These are phyloP conservation scores for Ceratocystis alfenasii DNA, from an alignment of 2,329 filamentous ascomycete species.

Conservation along the genomic window DNA sequence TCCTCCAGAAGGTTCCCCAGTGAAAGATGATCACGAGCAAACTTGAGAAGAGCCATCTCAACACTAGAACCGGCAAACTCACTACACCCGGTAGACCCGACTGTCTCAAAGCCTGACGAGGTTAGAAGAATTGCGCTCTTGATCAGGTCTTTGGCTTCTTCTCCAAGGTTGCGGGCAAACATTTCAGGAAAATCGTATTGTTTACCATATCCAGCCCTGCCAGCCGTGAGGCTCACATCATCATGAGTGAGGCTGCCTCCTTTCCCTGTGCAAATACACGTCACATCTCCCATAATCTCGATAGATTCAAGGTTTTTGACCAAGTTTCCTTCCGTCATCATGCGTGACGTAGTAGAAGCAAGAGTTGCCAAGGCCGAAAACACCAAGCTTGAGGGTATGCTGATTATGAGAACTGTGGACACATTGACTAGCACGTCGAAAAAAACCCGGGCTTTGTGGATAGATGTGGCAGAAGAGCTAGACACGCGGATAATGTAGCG, in stretches of 20 bases:
- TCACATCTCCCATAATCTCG: constrained; percentile 54
- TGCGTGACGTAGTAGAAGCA: constrained; percentile 50
- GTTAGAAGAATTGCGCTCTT: constrained; percentile 36
- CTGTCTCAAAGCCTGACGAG: constrained; percentile 44
- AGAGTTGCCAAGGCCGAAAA: constrained; percentile 50
- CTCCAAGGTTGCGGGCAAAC: constrained; percentile 27
- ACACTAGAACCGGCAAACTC: constrained; percentile 44
- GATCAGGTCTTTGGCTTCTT: constrained; percentile 30
- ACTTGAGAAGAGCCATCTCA: constrained; percentile 41
- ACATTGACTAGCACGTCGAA: constrained; percentile 31
- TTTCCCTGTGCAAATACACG: constrained; percentile 53
- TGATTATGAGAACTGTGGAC: constrained; percentile 48
- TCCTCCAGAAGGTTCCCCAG: constrained; percentile 37
- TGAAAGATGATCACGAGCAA: constrained; percentile 39
- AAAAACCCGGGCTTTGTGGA: constrained; percentile 44
- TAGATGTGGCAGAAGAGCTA: constrained; percentile 27
- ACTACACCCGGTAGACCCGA: constrained; percentile 28
- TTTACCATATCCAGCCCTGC: constrained; percentile 37
- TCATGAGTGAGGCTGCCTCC: constrained; percentile 54
- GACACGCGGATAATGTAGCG: constrained; percentile 31
- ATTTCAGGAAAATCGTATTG: constrained; percentile 31
- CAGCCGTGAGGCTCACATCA: constrained; percentile 49
- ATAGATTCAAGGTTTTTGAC: constrained; percentile 48
- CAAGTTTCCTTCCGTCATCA: constrained; percentile 52
- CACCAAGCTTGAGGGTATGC: constrained; percentile 48